A percentile compares a stretch with the other conserved stretches of the same genome.
Conservation (phyloP, 2,329 filamentous ascomycete species). For the Fonsecaea erecta region DNA sequence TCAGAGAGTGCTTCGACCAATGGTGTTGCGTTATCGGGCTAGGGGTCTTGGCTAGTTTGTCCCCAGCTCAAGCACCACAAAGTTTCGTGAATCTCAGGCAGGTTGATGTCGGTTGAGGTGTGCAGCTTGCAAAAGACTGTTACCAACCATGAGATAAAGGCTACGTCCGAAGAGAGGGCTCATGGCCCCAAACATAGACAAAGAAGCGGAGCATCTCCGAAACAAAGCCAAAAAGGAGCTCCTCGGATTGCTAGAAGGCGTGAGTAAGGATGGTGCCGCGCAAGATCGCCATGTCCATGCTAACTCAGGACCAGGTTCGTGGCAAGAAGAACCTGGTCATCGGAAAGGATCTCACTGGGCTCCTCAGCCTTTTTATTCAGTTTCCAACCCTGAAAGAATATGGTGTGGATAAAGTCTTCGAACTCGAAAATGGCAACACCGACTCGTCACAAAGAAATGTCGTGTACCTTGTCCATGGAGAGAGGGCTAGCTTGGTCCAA, state of each 20-base stretch:
- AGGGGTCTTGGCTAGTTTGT: constrained; percentile 26
- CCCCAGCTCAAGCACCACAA: constrained; percentile 5
- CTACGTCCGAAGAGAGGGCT: constrained; percentile 23
- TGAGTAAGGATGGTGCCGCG: constrained; percentile 61
- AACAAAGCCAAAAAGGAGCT: constrained; percentile 79
- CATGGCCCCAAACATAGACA: constrained; percentile 51
- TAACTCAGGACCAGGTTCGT: constrained; percentile 70
- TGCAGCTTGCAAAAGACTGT: not conserved
- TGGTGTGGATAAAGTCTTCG: constrained; percentile 96
- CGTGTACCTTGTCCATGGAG: constrained; percentile 88
- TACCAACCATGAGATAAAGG: constrained; percentile 6
- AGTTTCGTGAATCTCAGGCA: not conserved
- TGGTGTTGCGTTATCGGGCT: constrained; percentile 1
- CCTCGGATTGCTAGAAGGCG: constrained; percentile 87
- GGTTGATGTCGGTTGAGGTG: constrained; percentile 26
- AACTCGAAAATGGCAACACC: constrained; percentile 92
- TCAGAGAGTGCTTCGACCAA: not conserved
- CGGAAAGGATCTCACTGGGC: constrained; percentile 85
- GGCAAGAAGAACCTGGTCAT: constrained; percentile 99
- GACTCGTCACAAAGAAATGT: constrained; percentile 95
- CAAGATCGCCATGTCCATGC: constrained; percentile 30
- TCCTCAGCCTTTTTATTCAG: constrained; percentile 88
- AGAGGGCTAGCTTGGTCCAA: constrained; percentile 82
- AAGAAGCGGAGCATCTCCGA: constrained; percentile 53
- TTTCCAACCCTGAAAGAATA: constrained; percentile 96